Base-by-base conservation (phyloP, 768 basidiomycete species). In the Leccinum fibrillosum region DNA sequence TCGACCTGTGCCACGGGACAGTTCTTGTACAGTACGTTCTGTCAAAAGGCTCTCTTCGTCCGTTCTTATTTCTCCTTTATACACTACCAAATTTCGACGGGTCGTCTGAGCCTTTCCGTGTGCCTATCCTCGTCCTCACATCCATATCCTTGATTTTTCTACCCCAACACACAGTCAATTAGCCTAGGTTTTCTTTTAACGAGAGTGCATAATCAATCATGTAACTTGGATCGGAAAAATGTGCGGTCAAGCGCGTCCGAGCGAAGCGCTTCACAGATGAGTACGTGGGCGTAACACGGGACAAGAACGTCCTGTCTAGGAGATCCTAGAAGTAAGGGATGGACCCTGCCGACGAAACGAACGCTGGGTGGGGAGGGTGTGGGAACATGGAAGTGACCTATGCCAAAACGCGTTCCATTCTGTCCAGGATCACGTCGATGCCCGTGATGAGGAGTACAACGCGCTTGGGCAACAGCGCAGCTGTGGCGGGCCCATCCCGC, bases 371-470 rank as follows among this genome's bases (percentile, higher is more conserved):
- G 6, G 12, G 7, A 15, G 12, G 15, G 11, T 15, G 25, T 13
- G 48, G 28, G 28, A 12, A 12, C 28, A 9, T 4, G 39, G 39
- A 44, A 44, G 11, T 44, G 48, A 10, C 30, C 56, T 66, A 72
- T 57, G 62, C 70, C 47, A 78, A 60, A n/a, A 78, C 75, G 47
- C 77, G 77, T 68, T 90, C 88, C 82, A 89, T 86, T 63, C 78
- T 81, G 65, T 86, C 84, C 37, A 90, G 75, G 5, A 84, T 81
- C 39, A 78, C 73, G 60, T 88, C 86, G 26, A 89, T 77, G 4
- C 82, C 82, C 49, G 79, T 78, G 56, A 90, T 83, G 48, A 90
- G 76, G 9, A 82, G 69, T 4, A 80, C 80, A n/a, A 88, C 74
- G 15, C 78, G 80, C 47, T 78, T 78, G 12, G 86, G 89, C 30